Base-by-base conservation (phyloP, 164 flowering plant species). In the Platanus orientalis region DNA sequence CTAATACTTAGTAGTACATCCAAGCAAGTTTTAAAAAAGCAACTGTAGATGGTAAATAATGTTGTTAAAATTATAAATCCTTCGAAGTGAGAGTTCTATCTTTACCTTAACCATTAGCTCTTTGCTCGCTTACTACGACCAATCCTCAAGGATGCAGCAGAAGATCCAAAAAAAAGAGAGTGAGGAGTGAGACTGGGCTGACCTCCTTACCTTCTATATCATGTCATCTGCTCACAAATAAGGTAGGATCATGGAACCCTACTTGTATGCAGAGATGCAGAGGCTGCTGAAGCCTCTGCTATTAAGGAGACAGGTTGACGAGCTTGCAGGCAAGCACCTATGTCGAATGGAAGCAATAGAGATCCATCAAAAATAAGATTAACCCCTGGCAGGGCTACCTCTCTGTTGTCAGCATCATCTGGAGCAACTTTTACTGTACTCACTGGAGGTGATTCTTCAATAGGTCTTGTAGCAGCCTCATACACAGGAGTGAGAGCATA, bases 321-420 rank as follows among this genome's bases (percentile, higher is more conserved):
- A 74, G 93, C 98, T 83, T 94, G 98, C 54, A 87, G 81, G 74
- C 97, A 94, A 72, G 97, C 91, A 61, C 89, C 87, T 32, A 94
- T 91, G 53, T 94, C 98, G 26, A 94, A 94, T 27, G 92, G 95
- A 54, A 75, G 84, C 81, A 94, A 77, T 71, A 81, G 86, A 62
- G 85, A 75, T 63, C 98, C 97, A 71, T 94, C 98, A 63, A 86
- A 94, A 40, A 94, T 70, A 58, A 94, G 91, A 80, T 86, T 84
- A 10, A 94, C 86, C 32, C 96, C 97, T 19, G 97, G 98, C 52
- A 89, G 84, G 60, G 76, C 64, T 14, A 85, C 89, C 79, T 89
- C 96, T 75, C 62, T 81, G 76, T 82, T 81, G 36, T 87, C 85
- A 64, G 79, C 74, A 63, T 90, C 97, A 75, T 93, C 98, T 50